A percentile compares a stretch with the other conserved stretches of the same genome.
Conservation (phyloP, 768 basidiomycete species). For the Exsudoporus frostii region DNA sequence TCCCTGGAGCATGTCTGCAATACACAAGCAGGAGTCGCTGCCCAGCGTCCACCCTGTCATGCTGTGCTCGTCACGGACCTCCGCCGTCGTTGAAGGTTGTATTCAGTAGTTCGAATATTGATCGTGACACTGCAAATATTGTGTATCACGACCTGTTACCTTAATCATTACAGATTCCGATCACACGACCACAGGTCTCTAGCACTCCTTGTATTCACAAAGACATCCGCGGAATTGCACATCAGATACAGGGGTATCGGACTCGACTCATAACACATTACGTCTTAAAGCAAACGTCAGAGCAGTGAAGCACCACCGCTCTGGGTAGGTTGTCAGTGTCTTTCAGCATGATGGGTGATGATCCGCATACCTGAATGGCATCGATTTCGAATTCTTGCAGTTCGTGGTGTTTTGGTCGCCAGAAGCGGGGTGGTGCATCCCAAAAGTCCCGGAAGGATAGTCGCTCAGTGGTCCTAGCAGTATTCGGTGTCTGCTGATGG, state of each 20-base stretch:
- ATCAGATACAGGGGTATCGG: neutral
- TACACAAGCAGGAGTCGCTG: too few species aligned
- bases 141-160: neutral
- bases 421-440: conserved; percentile 62
- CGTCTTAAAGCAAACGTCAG: conserved; percentile 15
- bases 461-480: conserved; percentile 1
- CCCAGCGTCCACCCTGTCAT: too few species aligned
- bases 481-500: conserved; percentile 32
- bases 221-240: neutral
- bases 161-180: too few species aligned
- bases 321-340: conserved; percentile 24
- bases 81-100: too few species aligned
- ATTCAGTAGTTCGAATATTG: too few species aligned
- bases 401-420: conserved; percentile 47
- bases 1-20: neutral
- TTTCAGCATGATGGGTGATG: neutral
- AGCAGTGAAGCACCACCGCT: conserved; percentile 65
- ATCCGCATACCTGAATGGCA: conserved; percentile 53
- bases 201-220: too few species aligned
- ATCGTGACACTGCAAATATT: too few species aligned
- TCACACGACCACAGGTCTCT: too few species aligned
- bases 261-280: neutral
- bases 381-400: conserved; percentile 61
- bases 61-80: too few species aligned
- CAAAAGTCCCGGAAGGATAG: conserved; percentile 50